Evolutionary conservation across 2,329 filamentous ascomycete genomes (phyloP).

Genomic region (Aspergillus carbonarius): DNA sequence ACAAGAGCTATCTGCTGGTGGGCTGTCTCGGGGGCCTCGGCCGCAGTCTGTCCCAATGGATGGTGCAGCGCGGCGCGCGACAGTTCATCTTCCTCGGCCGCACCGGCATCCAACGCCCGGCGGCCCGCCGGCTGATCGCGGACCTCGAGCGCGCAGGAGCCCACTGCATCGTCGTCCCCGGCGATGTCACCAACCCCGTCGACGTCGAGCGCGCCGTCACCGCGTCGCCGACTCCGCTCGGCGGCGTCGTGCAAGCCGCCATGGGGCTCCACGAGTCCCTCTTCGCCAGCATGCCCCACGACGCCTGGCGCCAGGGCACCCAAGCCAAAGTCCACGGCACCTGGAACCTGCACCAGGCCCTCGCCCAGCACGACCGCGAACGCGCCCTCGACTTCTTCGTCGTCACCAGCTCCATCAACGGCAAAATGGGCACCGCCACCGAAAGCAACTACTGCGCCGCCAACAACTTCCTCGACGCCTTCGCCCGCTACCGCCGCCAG

Average conservation of each 20-base stretch:
- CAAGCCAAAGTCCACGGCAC: constrained; percentile 54
- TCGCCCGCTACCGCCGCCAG: not conserved
- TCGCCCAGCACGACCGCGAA: constrained; percentile 17
- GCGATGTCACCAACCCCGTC: not conserved
- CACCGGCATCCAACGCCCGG: constrained; percentile 23
- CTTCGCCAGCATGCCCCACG: constrained; percentile 52
- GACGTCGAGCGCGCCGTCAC: not conserved
- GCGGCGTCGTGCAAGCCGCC: constrained; percentile 18
- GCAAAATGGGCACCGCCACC: constrained; percentile 23
- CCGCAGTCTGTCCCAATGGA: constrained; percentile 34
- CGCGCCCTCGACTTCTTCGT: constrained; percentile 32
- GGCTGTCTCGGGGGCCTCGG: constrained; percentile 59
- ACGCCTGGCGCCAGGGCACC: constrained; percentile 46
- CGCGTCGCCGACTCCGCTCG: not conserved
- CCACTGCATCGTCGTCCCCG: not conserved
- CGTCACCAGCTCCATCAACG: constrained; percentile 24
- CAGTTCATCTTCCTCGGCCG: constrained; percentile 51
- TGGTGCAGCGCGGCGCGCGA: constrained; percentile 14
- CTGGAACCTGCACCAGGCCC: constrained; percentile 48
- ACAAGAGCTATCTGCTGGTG: constrained; percentile 53
- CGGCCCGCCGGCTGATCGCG: not conserved
- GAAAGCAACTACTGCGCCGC: not conserved
- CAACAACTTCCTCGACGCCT: not conserved
- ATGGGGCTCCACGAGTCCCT: constrained; percentile 42
- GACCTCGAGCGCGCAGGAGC: constrained; percentile 1